Evolutionary conservation across 2,329 filamentous ascomycete species (phyloP), one percentile per base, ranked within the genome.

Genomic region (Xylariaceae sp.): DNA sequence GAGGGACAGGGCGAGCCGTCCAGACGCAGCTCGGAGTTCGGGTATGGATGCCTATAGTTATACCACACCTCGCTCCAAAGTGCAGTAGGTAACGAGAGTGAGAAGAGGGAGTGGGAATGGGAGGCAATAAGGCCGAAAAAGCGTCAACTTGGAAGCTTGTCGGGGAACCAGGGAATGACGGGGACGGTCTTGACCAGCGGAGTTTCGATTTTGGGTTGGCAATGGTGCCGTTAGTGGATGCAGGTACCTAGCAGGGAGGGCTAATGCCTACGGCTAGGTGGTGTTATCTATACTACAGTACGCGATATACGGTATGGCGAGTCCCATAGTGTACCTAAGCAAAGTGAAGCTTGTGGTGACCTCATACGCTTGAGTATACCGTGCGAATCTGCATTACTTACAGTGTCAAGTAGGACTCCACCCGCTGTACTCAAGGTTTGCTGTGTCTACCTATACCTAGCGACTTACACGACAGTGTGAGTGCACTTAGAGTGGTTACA

Each of bases 121-220:
- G 50, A 50, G 53, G 51, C 52, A 57, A 58, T 56, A 58, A 60
- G 58, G 55, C 58, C 58, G 53, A 58, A 49, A 45, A 49, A 32
- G 45, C 49, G 43, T 36, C 26, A 32, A 18, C 16, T 21, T 49
- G 42, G 34, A 48, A 49, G 54, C 50, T 52, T 30, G 49, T 37
- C 45, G 54, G 50, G 41, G 48, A 22, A 26, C 43, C 42, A 45
- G 45, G 49, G 48, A 42, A 47, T 39, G 37, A 29, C 16, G 32
- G 52, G 26, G 44, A 21, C 13, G 32, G 9, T 16, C 39, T 54
- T 52, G 51, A 44, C 29, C 45, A 47, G 56, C 56, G 56, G 56
- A 59, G 48, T 55, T 59, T 45, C 56, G 48, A 52, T 59, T 45
- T 54, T 59, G 13, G 51, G 54, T 59, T 56, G 54, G 56, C 54